Conservation (phyloP, 371 early-diverging fungal genomes). For the Zancudomyces culisetae region DNA sequence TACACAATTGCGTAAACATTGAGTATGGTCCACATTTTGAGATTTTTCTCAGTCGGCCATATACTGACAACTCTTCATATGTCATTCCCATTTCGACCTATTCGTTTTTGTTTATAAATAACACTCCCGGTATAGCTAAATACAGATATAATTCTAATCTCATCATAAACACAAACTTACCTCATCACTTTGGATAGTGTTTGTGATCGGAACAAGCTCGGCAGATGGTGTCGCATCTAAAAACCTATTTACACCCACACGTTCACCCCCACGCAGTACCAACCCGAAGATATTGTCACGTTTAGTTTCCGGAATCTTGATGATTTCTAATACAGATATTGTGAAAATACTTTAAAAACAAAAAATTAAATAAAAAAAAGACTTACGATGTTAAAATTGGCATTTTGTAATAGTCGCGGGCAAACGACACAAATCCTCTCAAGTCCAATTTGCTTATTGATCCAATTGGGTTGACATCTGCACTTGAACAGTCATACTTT, state of each 20-base stretch:
- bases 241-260: too few species aligned
- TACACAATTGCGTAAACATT: conserved; percentile 73
- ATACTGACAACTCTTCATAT: conserved; percentile 77
- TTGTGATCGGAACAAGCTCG: conserved; percentile 73
- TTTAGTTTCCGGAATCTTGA: too few species aligned
- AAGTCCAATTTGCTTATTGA: conserved; percentile 84
- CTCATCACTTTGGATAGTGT: conserved; percentile 73
- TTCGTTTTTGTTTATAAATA: too few species aligned
- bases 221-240: conserved; percentile 82
- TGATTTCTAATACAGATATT: too few species aligned
- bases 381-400: conserved; percentile 40
- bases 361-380: not conserved
- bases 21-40: conserved; percentile 71
- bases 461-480: conserved; percentile 93
- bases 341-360: too few species aligned
- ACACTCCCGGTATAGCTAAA: too few species aligned
- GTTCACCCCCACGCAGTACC: too few species aligned
- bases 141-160: conserved; percentile 10
- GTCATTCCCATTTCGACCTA: conserved; percentile 99
- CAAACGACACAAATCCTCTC: conserved; percentile 56
- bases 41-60: conserved; percentile 80
- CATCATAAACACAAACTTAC: conserved; percentile 8
- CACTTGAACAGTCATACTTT: conserved; percentile 95
- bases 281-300: too few species aligned
- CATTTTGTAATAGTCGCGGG: conserved; percentile 39